Conservation (phyloP, 306 rosid species). For the Malus domestica region ASM211411v1 NC_041793.1:25805001-25805500, state of each 20-base stretch:
- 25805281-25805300: not conserved
- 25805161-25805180: constrained; percentile 57
- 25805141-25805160: constrained; percentile 63
- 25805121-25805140: constrained; percentile 39
- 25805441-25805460: constrained; percentile 51
- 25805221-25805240: constrained; percentile 8
- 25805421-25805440: constrained; percentile 81
- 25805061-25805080: constrained; percentile 40
- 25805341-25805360: not conserved
- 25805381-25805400: constrained; percentile 9
- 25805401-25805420: constrained; percentile 56
- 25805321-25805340: not conserved
- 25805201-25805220: constrained; percentile 6
- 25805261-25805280: not conserved
- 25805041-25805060: constrained; percentile 79
- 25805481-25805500: constrained; percentile 63
- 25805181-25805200: constrained; percentile 34
- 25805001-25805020: constrained; percentile 86
- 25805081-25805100: constrained; percentile 39
- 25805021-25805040: constrained; percentile 95
- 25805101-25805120: constrained; percentile 27
- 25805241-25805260: not conserved
- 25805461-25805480: constrained; percentile 79
- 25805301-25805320: not conserved
- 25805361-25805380: not conserved